Evolutionary conservation across 768 basidiomycete species (phyloP), one percentile per base, ranked within the genome.

Genomic region (Lyophyllum semitale): DNA sequence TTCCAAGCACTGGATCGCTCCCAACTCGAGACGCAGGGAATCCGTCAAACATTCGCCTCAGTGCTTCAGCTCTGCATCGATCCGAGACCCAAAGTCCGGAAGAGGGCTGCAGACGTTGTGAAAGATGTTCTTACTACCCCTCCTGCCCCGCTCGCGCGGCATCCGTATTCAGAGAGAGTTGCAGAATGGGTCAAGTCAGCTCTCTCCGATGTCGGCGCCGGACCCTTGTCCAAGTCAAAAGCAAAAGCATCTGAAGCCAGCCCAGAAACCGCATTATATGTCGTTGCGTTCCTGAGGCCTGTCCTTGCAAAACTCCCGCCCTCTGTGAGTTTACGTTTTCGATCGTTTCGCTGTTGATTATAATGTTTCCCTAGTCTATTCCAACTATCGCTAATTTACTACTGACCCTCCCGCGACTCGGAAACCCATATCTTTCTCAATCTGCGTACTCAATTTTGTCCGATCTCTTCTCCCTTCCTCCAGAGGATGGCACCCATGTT

Each of bases 31-130:
- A 72, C 70, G 1, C 83, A 79, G 54, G 80, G 78, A 46, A 78
- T 91, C 45, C 86, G 91, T 35, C 91, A 95, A 68, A 80, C 87
- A 2, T 98, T 95, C 77, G 88, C 89, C 41, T 87, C 91, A 33
- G 77, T 97, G 50, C 74, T 98, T 38, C 88, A 91, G 45, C 74
- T 97, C 44, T 87, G 84, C 61, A 77, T 93, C 41, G 97, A 99
- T 73, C 81, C 87, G 4, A 77, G 97, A 48, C 97, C 97, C 18
- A 98, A 98, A 75, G 94, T 99, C 49, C 85, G 97, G 53, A 95
- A 84, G 71, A 85, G 88, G 66, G 95, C 95, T 22, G 87, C 88
- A 43, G 95, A 98, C 65, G 82, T 90, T 18, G 81, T 99, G 29
- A 82, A 80, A 63, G 89, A 91, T 61, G 79, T 94, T 3, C 76